Base-by-base conservation (phyloP, 106 monocot species). In the Gastrodia elata region DNA sequence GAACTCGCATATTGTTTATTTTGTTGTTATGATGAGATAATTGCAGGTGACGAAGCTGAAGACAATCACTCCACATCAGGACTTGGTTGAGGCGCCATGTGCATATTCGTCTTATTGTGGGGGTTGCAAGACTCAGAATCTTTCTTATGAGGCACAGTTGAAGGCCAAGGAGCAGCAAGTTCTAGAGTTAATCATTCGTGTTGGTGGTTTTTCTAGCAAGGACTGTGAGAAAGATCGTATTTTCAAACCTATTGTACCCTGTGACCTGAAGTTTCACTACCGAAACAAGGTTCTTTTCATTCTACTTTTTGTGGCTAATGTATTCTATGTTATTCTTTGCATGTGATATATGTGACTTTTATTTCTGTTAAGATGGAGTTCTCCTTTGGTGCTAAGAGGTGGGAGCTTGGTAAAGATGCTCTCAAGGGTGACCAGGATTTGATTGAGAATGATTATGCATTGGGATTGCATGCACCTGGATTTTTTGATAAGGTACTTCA, bases 401-500 rank as follows among this genome's bases (percentile, higher is more conserved):
- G 97, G 93, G 44, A 84, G 39, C 90, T 88, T 10, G 68, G 35
- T 40, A n/a, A n/a, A n/a, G 80, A 78, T 48, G 80, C 71, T 40
- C 34, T 80, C 35, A 70, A 25, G 2, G 68, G 22, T 38, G 81
- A 74, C 41, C 18, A 71, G 25, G 72, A 59, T 70, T 44, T 9
- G 64, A 24, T 24, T 75, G 75, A 64, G 39, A 78, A 39, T 73
- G 84, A 59, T 32, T 81, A 39, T 81, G 82, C 93, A 40, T 82
- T 97, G 71, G 97, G 97, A 37, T 71, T 97, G 81, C 97, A 97
- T 84, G 93, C 86, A 14, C 97, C 97, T 20, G 90, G 93, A 0
- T 91, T 91, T 73, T 93, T 97, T 73, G 97, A 93, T 78, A 97
- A 93, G 86, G 90, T 97, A 34, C 86, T 97, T 18, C 84, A 91